Base-by-base conservation (phyloP, 768 basidiomycete genomes). In the Lentinus brumalis region DNA sequence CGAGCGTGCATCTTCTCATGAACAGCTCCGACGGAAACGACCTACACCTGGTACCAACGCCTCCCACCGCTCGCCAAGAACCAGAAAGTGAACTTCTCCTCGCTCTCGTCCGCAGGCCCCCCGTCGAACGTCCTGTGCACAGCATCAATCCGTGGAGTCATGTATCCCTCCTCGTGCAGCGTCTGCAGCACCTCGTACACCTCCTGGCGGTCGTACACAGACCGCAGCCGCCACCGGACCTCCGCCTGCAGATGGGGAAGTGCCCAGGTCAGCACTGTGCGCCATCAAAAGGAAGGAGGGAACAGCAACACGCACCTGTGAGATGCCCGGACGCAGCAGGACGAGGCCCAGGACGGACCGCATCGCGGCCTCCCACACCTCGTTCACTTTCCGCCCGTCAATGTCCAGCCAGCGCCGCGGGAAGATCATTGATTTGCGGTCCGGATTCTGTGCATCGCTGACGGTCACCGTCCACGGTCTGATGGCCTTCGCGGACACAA, bases 331-430 rank as follows among this genome's bases (percentile, higher is more conserved):
- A 62, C 86, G 81, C 61, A 89, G 85, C 42, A 89, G 73, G 41
- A 93, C 70, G 29, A 85, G 73, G 8, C 89, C 84, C 55, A 87
- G 80, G 46, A 92, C 84, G 7, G 90, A 87, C 64, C 83, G 79
- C 47, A 88, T 68, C 8, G 86, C 91, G n/a, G 88, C 83, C 56
- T 84, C 80, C 92, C 92, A 94, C 40, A 82, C 79, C 58, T 86
- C 85, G 10, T 74, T 70, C 39, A 92, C 75, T 66, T 77, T 85
- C 15, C 67, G 66, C 3, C 92, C 92, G n/a, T 76, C 75, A 56
- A 91, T 82, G 69, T 91, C 88, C 42, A 91, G 73, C 92, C 91
- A 93, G 16, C 91, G 84, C 38, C 91, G 80, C 44, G 92, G 91
- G 55, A 86, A 80, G 15, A 86, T 63, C 64, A 82, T 74, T 49